Evolutionary conservation across 306 rosid species (phyloP).

Genomic region (Malus fusca): DNA sequence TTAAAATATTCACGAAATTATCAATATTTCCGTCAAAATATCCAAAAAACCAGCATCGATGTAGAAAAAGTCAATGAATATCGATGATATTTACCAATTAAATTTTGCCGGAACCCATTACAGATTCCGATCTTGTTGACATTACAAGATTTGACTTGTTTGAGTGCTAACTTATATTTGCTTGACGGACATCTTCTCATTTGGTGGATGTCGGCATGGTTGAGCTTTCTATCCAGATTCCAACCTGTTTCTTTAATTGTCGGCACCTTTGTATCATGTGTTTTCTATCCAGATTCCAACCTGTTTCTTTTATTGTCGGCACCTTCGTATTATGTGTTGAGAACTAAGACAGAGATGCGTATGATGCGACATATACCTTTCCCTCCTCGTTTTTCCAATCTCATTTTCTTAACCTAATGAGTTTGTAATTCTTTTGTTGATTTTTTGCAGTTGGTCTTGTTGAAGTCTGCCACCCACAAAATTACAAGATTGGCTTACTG

Average conservation of each 20-base stretch:
- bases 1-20: no score
- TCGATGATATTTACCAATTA: no score
- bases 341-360: neutral
- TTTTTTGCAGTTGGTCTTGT: slow-evolving; percentile 66
- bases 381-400: neutral
- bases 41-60: no score
- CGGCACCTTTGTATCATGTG: neutral
- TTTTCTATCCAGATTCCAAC: no score
- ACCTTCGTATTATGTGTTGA: neutral
- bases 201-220: neutral
- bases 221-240: neutral
- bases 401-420: neutral
- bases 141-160: neutral
- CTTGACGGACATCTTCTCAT: neutral
- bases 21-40: no score
- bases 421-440: slow-evolving; percentile 4
- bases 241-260: neutral
- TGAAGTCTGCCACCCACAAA: slow-evolving; percentile 86
- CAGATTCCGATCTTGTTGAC: neutral
- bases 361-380: neutral
- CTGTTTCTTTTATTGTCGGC: no score
- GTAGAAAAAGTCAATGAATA: no score
- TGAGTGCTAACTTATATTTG: neutral
- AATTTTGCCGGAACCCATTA: no score
- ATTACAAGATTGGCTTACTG: slow-evolving; percentile 70